These are phyloP conservation scores for Aspergillus carbonarius DNA, from an alignment of 2,329 filamentous ascomycete genomes.

Conservation along the genomic window DNA sequence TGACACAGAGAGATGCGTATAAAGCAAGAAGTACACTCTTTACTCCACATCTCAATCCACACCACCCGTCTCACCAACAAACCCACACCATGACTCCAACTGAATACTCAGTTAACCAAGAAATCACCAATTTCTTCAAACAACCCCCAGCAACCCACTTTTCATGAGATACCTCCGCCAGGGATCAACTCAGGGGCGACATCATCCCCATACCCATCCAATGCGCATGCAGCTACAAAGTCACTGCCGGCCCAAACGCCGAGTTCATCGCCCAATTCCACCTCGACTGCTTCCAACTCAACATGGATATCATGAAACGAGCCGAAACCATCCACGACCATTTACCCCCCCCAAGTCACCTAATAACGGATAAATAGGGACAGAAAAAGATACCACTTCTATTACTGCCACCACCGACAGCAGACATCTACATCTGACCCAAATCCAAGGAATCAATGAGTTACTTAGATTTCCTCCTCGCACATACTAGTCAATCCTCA, in stretches of 20 bases:
- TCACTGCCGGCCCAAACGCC: constrained; percentile 37
- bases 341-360: constrained; percentile 27
- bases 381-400: constrained; percentile 13
- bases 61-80: too few relatives aligned
- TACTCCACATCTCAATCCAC: too few relatives aligned
- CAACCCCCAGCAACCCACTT: constrained; percentile 19
- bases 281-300: constrained; percentile 36
- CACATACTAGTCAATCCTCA: constrained; percentile 28
- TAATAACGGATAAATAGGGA: constrained; percentile 34
- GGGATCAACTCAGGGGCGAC: constrained; percentile 30
- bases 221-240: constrained; percentile 42
- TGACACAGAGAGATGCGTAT: too few relatives aligned
- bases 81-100: not conserved
- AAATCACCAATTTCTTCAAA: constrained; percentile 22
- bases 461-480: constrained; percentile 40
- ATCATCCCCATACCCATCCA: constrained; percentile 37
- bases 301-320: constrained; percentile 30
- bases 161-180: constrained; percentile 25
- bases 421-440: constrained; percentile 36
- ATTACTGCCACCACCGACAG: too few relatives aligned
- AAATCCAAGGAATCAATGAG: constrained; percentile 38
- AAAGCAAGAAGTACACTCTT: too few relatives aligned
- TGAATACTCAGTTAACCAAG: constrained; percentile 17
- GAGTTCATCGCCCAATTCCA: constrained; percentile 43
- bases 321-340: constrained; percentile 34